Evolutionary conservation across 768 basidiomycete genomes (phyloP), one percentile per base, ranked within the genome.

Genomic region (Sistotremastrum niveocremeum): DNA sequence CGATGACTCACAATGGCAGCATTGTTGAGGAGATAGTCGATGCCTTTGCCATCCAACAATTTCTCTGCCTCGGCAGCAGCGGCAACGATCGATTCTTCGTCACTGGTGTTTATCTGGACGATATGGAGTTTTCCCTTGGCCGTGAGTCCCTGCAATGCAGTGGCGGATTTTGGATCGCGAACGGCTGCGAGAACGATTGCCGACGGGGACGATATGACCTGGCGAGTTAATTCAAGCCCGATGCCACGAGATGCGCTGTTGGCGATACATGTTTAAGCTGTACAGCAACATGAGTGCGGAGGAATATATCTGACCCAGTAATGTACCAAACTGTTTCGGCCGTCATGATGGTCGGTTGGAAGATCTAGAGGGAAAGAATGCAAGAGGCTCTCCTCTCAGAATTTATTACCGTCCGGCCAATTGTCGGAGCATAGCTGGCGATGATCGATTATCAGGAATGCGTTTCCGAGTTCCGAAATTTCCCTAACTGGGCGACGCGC

Each of bases 21-120:
- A 43, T 65, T 67, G 54, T 67, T 69, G 47, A 65, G 48, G 28
- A 69, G 55, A 42, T 65, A 68, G 52, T 69, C 65, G 5, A 69
- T 50, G 7, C 66, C 64, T 2, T 42, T 33, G 36, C 51, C 52
- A 3, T 52, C 58, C 9, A 68, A 49, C 20, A 62, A 42, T 36
- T 44, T 53, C 37, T 52, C 56, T 12, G 60, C 57, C 6, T 49
- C 37, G 36, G 49, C 42, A 6, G 50, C 54, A 4, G 62, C 59
- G 2, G 39, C 48, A 3, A 54, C 47, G 49, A 66, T 62, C 37
- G 59, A 57, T 8, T 41, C 50, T 38, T 54, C 44, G 42, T 60
- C 51, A 5, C 46, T 48, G 31, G 60, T 56, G 44, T 68, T 63
- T 11, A 68, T 52, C 33, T 51, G 39, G 7, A 65, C 45, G 39